Conservation (phyloP, 108 stramenopile genomes). For the Skeletonema marinoi region DNA sequence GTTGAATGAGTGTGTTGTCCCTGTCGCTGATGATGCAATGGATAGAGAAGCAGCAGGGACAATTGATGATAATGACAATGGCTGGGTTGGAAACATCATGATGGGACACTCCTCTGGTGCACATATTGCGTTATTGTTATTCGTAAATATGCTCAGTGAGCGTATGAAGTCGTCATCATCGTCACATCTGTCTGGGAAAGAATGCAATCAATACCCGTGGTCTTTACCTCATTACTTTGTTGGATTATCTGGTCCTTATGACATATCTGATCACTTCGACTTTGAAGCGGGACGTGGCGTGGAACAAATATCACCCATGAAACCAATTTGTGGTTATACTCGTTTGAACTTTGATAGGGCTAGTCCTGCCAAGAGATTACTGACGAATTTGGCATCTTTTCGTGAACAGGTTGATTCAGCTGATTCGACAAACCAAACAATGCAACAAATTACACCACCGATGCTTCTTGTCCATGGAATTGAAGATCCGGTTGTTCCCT, state of each 20-base stretch:
- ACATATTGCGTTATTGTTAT: constrained; percentile 67
- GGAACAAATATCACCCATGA: constrained; percentile 83
- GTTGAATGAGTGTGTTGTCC: constrained; percentile 19
- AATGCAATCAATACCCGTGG: not conserved
- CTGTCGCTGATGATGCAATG: constrained; percentile 13
- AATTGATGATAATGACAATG: constrained; percentile 7
- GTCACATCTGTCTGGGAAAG: not conserved
- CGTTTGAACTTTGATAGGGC: constrained; percentile 58
- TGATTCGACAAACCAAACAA: not conserved
- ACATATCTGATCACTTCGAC: constrained; percentile 84
- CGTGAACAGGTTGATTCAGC: not conserved
- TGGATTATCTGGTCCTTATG: constrained; percentile 77
- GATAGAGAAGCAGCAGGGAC: constrained; percentile 26
- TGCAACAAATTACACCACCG: constrained; percentile 37
- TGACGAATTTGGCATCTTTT: constrained; percentile 15
- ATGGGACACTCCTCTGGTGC: constrained; percentile 84
- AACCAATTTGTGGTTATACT: constrained; percentile 66
- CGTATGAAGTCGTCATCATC: constrained; percentile 8
- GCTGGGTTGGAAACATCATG: constrained; percentile 51
- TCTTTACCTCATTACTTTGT: constrained; percentile 50
- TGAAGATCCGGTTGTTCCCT: constrained; percentile 83
- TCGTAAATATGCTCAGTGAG: constrained; percentile 51
- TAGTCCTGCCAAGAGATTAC: constrained; percentile 59
- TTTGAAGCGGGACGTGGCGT: constrained; percentile 85
- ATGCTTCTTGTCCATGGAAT: constrained; percentile 77